Base-by-base conservation (phyloP, 169 alveolate genomes). In the Plasmodium relictum region DNA sequence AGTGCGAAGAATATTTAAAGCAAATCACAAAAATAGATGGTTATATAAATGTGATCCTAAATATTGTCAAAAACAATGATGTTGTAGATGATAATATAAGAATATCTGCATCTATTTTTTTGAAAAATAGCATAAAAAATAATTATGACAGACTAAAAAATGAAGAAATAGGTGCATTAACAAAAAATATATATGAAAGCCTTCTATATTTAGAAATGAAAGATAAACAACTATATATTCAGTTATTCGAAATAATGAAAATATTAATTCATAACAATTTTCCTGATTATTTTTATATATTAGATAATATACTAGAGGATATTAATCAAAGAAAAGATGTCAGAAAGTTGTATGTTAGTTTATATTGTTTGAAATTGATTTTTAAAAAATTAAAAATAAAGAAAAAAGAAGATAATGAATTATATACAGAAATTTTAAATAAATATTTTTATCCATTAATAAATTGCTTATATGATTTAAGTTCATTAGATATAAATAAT, bases 281-380 rank as follows among this genome's bases (percentile, higher is more conserved):
- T 48, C 76, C 89, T 24, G 89, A 76, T 3, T 26, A 62, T 16
- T 76, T 76, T 48, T 31, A 12, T 14, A 45, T 76, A 42, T 48
- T 76, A 69, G 89, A 76, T 12, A 61, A 76, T 63, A 76, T 76
- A 4, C 41, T 76, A 48, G 62, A 76, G 9, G 89, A 76, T 63
- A 68, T 76, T 6, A 76, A 76, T 31, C 89, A 76, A 69, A n/a
- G 89, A 41, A 76, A 76, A 56, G 89, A 76, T 76, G 48, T 76
- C 48, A 42, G 89, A 22, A 63, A 56, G 4, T 16, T 76, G 20
- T 76, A 76, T 54, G 89, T 76, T 10, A 76, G 89, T 56, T 69
- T 76, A 20, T 76, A 76, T 58, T 76, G 89, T 18, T 41, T 76
- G 52, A 76, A 76, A 54, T 76, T 76, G 39, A 76, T 76, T 7